Evolutionary conservation across 228 moss, liverwort and hornwort genomes (phyloP), one percentile per base, ranked within the genome.

Genomic region (Sphagnum magellanicum): DNA sequence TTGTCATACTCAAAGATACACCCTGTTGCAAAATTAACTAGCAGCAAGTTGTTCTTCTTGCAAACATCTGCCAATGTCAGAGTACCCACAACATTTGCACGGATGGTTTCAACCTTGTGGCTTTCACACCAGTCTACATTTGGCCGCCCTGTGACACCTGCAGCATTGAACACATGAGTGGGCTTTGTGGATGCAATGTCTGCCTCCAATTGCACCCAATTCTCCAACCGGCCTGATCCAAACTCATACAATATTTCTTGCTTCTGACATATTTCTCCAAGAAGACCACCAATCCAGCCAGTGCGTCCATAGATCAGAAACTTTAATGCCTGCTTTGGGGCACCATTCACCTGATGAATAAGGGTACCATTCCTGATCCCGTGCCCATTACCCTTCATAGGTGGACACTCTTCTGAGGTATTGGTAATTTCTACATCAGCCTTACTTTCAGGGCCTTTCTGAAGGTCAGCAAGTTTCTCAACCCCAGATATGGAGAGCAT

Each of bases 51-150:
- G 12, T 78, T 79, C 74, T 82, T 76, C 75, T 87, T 87, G 87
- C 90, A 92, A 71, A 95, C 95, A 75, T 95, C 90, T 5, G 90
- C 95, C 61, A 95, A 69, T 0, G 92, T 95, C 50, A 95, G 71
- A 0, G 90, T 90, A 46, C 95, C 92, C 0, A 89, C 89, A 58
- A 92, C 92, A 71, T 95, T 95, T 0, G 90, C 95, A 10, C 80
- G 83, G 67, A 95, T 90, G 6, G 95, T 95, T 65, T 95, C 90
- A 17, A 82, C 74, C 79, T 87, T 92, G 79, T 95, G 95, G 50
- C 80, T 89, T 74, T 95, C 95, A 72, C 95, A 95, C 90, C 95
- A 95, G 68, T 95, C 95, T 60, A 95, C 95, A 74, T 95, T 95
- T 6, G 95, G 95, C 8, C 88, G 87, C 4, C 95, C 95, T 4